Evolutionary conservation across 2,329 filamentous ascomycete genomes (phyloP).

Genomic region (Colletotrichum acutatum): DNA sequence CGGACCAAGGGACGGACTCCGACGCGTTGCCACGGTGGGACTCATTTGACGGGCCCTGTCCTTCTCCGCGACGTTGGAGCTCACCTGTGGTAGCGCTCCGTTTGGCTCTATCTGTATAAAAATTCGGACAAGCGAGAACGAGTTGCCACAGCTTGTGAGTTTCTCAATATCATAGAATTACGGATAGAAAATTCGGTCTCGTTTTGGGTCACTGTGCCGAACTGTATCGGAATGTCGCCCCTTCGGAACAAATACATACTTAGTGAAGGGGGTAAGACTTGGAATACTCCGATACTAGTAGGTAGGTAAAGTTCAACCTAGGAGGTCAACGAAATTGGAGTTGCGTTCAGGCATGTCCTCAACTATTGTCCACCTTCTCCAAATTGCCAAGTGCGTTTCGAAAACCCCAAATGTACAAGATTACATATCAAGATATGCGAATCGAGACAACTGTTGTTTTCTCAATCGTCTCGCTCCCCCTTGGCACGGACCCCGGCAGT

Average conservation of each 20-base stretch:
- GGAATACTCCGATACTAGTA: too few relatives aligned
- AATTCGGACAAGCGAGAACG: background rate
- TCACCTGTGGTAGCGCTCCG: background rate
- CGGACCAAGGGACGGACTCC: background rate
- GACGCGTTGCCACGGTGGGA: background rate
- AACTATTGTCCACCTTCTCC: background rate
- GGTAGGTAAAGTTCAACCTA: too few relatives aligned
- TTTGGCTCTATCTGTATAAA: background rate
- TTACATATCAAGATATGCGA: background rate
- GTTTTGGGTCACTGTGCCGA: too few relatives aligned
- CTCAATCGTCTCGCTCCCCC: background rate
- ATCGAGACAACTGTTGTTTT: background rate
- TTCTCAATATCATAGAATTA: background rate
- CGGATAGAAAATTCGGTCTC: background rate
- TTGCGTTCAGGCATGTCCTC: background rate
- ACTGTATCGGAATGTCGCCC: background rate
- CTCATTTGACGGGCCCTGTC: background rate
- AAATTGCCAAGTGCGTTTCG: background rate
- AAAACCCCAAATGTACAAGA: background rate
- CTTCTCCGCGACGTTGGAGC: background rate
- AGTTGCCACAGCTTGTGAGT: background rate
- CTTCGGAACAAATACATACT: background rate
- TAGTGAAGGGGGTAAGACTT: background rate
- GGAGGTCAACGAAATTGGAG: background rate
- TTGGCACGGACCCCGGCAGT: background rate